Percentiles rank a stretch among this genome's conserved stretches.
Evolutionary conservation across 2,329 filamentous ascomycete genomes (phyloP).

Genomic region (Penicillium oxalicum): DNA sequence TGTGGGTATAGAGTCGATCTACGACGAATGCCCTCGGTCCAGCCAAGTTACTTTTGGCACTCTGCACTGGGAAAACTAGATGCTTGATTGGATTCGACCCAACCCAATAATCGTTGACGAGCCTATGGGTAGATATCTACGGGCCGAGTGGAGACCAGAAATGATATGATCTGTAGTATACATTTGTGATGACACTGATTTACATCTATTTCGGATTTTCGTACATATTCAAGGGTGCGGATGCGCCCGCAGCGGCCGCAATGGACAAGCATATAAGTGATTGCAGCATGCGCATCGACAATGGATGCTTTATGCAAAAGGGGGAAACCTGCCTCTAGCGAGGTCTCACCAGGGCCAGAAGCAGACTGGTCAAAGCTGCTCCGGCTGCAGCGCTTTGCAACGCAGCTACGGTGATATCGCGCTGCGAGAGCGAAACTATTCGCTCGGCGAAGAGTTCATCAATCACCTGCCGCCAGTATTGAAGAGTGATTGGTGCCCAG

Average conservation of each 20-base stretch:
- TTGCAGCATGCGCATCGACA: neutral
- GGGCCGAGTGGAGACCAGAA: neutral
- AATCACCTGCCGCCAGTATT: slow-evolving; percentile 46
- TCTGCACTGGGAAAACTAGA: too few relatives aligned
- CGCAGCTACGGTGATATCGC: slow-evolving; percentile 63
- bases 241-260: too few relatives aligned
- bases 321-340: slow-evolving; percentile 24
- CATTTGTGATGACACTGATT: slow-evolving; percentile 4
- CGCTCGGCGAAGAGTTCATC: slow-evolving; percentile 62
- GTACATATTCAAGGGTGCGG: too few relatives aligned
- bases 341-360: slow-evolving; percentile 48
- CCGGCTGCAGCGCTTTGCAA: slow-evolving; percentile 63
- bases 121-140: too few relatives aligned
- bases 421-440: slow-evolving; percentile 57
- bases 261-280: neutral
- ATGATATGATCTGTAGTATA: slow-evolving; percentile 12
- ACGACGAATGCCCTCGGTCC: too few relatives aligned
- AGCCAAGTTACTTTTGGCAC: too few relatives aligned
- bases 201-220: slow-evolving; percentile 6
- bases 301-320: slow-evolving; percentile 9
- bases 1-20: too few relatives aligned
- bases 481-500: slow-evolving; percentile 25
- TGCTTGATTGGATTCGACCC: too few relatives aligned
- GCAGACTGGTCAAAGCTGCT: slow-evolving; percentile 52
- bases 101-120: too few relatives aligned